Evolutionary conservation across 2,329 filamentous ascomycete genomes (phyloP).

Genomic region (Aspergillus transmontanensis): DNA sequence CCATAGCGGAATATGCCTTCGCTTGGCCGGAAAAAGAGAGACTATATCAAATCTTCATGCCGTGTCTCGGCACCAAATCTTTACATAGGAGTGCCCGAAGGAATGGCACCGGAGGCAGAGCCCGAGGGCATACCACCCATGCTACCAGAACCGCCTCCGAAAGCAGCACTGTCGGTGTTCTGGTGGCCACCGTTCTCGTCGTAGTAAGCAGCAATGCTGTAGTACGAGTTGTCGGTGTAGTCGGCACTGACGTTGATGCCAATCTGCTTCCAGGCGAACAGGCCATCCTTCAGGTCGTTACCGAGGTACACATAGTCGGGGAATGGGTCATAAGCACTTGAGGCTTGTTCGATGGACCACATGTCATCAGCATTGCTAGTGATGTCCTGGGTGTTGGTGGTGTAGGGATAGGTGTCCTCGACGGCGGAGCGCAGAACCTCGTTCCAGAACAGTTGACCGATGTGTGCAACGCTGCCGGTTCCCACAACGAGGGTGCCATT

Average conservation of each 20-base stretch:
- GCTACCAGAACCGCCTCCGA: slow-evolving; percentile 16
- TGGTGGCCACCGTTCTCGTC: slow-evolving; percentile 26
- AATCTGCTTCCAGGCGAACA: slow-evolving; percentile 54
- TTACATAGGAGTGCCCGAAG: slow-evolving; percentile 10
- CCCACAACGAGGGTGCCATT: slow-evolving; percentile 47
- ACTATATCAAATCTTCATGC: not conserved
- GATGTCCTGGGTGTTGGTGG: slow-evolving; percentile 30
- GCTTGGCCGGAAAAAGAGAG: not conserved
- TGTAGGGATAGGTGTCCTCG: slow-evolving; percentile 45
- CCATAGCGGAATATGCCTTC: not conserved
- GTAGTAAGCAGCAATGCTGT: slow-evolving; percentile 27
- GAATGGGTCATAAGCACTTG: slow-evolving; percentile 53
- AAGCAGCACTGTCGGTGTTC: slow-evolving; percentile 18
- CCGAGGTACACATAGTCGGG: slow-evolving; percentile 58
- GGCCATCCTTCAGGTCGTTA: slow-evolving; percentile 49
- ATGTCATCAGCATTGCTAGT: slow-evolving; percentile 49
- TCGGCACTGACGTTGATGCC: slow-evolving; percentile 47
- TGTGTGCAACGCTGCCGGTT: slow-evolving; percentile 48
- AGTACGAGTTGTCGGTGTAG: slow-evolving; percentile 28
- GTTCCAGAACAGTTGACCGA: slow-evolving; percentile 56
- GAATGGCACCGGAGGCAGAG: slow-evolving; percentile 17
- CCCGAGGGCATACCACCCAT: slow-evolving; percentile 12
- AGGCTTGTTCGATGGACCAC: slow-evolving; percentile 45
- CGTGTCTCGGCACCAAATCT: not conserved
- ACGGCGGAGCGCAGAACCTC: slow-evolving; percentile 49